These are phyloP conservation scores for Sesbania bispinosa DNA, from an alignment of 306 rosid genomes.

Conservation along the genomic window DNA sequence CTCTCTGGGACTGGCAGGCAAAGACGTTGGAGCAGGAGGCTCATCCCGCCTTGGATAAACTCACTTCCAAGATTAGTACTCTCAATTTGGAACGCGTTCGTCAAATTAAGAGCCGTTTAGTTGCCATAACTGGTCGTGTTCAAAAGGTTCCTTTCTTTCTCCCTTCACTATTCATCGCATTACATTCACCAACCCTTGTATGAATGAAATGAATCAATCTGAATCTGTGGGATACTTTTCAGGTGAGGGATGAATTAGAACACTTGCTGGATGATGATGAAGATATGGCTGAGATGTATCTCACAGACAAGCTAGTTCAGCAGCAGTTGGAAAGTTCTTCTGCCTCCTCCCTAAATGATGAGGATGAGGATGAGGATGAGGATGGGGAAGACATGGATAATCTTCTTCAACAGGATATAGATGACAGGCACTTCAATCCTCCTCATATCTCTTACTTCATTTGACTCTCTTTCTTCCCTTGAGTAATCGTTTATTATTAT, in stretches of 20 bases:
- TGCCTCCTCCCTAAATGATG: slow-evolving; percentile 45
- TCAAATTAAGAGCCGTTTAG: slow-evolving; percentile 94
- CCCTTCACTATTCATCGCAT: background rate
- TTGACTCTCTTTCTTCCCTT: background rate
- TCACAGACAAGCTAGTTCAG: slow-evolving; percentile 69
- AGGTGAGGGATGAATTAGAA: slow-evolving; percentile 93
- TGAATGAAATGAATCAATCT: too few relatives aligned
- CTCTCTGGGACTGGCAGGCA: too few relatives aligned
- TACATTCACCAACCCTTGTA: too few relatives aligned
- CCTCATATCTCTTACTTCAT: background rate
- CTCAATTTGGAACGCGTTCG: slow-evolving; percentile 95
- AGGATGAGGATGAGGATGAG: too few relatives aligned
- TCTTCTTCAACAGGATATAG: slow-evolving; percentile 33
- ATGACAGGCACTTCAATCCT: slow-evolving; percentile 40
- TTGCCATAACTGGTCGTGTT: slow-evolving; percentile 95
- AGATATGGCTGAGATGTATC: slow-evolving; percentile 99
- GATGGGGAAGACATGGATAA: slow-evolving; percentile 39
- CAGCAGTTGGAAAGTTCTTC: slow-evolving; percentile 65
- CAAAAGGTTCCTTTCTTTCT: slow-evolving; percentile 53
- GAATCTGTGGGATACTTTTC: too few relatives aligned
- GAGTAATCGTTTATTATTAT: background rate
- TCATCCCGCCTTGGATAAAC: slow-evolving; percentile 94
- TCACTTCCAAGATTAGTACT: slow-evolving; percentile 94
- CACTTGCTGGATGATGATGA: slow-evolving; percentile 95
- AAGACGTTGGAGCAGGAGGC: slow-evolving; percentile 90